These are phyloP conservation scores for Ophiostoma fasciatum DNA, from an alignment of 2,329 filamentous ascomycete genomes.

Conservation along the genomic window DNA sequence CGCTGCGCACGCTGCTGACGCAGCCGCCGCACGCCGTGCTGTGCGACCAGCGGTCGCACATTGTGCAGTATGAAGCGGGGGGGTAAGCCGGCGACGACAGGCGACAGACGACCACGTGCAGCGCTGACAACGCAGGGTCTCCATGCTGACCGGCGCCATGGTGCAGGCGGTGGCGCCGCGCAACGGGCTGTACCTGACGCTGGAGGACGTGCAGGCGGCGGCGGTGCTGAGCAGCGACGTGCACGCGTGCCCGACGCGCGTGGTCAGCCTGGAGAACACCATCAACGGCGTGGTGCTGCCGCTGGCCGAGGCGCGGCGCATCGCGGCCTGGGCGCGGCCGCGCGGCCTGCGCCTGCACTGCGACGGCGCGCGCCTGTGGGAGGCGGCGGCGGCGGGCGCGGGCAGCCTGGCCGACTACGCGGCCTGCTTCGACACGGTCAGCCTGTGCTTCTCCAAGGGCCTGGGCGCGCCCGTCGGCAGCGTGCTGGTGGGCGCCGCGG, in stretches of 20 bases:
- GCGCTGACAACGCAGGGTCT: conserved; percentile 44
- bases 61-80: conserved; percentile 52
- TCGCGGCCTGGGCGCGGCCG: conserved; percentile 52
- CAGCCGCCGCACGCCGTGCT: conserved; percentile 71
- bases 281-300: conserved; percentile 68
- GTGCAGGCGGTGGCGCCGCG: conserved; percentile 49
- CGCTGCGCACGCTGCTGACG: conserved; percentile 59
- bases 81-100: conserved; percentile 37
- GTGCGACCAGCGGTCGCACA: conserved; percentile 66
- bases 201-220: conserved; percentile 58
- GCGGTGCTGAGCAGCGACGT: conserved; percentile 54
- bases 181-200: conserved; percentile 59
- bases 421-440: conserved; percentile 40
- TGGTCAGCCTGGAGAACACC: conserved; percentile 80
- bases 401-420: conserved; percentile 27
- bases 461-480: conserved; percentile 37
- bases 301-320: conserved; percentile 52
- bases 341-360: conserved; percentile 31
- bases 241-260: conserved; percentile 63
- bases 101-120: too few relatives aligned
- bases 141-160: conserved; percentile 55
- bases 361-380: conserved; percentile 38
- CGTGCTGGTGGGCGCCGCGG: conserved; percentile 28
- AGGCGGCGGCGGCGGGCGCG: conserved; percentile 29
- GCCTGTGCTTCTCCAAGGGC: conserved; percentile 38